Percentiles rank a stretch among this genome's conserved stretches.
phyloP scores from a whole-genome alignment of 768 basidiomycete species.

The Astraeus odoratus region DNA sequence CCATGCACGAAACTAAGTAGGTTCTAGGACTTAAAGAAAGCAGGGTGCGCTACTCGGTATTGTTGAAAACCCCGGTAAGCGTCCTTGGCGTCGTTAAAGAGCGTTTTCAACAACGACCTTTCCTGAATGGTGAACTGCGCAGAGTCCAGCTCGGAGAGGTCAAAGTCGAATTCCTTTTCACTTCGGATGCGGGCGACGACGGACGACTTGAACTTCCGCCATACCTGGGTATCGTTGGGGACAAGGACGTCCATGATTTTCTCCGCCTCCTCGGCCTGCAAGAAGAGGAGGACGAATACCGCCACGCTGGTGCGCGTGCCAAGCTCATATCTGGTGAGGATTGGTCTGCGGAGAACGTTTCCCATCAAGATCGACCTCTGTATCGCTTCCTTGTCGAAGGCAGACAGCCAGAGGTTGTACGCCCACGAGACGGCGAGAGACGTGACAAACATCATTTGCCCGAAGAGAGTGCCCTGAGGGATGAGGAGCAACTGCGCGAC shows the following conservation, averaged over 20 bases:
- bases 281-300: constrained; percentile 1
- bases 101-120: constrained; percentile 1
- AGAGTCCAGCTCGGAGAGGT: background rate
- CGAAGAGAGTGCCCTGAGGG: constrained; percentile 26
- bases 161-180: background rate
- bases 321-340: constrained; percentile 1
- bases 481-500: constrained; percentile 24
- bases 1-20: no score
- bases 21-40: no score
- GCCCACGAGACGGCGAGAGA: constrained; percentile 25
- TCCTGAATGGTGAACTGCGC: background rate
- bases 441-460: constrained; percentile 29
- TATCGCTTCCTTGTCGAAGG: constrained; percentile 23
- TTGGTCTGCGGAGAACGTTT: background rate
- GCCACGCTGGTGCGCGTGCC: constrained; percentile 1
- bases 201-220: constrained; percentile 1
- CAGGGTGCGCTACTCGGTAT: background rate
- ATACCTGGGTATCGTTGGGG: constrained; percentile 3
- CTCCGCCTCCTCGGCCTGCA: background rate
- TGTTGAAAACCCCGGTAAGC: constrained; percentile 2
- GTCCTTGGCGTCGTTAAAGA: background rate
- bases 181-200: background rate
- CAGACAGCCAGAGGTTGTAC: constrained; percentile 24
- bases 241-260: background rate
- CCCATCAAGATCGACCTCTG: constrained; percentile 10